Base-by-base conservation (phyloP, 208 protist genomes). In the Leishmania turanica region DNA sequence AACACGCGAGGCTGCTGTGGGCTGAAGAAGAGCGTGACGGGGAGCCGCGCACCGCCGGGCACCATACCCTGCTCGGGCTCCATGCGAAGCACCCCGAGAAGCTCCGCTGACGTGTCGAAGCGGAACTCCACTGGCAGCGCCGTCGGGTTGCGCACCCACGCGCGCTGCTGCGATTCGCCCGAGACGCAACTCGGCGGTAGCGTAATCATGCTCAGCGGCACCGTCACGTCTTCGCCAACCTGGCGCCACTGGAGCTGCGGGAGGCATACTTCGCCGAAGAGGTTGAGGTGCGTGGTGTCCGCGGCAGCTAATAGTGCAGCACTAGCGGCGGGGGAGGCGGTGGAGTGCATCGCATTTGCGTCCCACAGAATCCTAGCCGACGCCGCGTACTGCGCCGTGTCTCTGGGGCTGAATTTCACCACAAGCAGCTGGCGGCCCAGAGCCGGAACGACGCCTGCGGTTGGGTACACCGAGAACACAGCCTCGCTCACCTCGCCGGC, bases 161-260 rank as follows among this genome's bases (percentile, higher is more conserved):
- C 74, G 56, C 47, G 42, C 27, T 88, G 87, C 47, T 75, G 77
- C 34, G 89, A 83, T 71, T 90, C 83, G 9, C 93, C 92, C 1
- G 95, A 95, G 17, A 98, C 84, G 84, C 91, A 97, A 56, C 92
- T 96, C 11, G 93, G 93, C 6, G 82, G 82, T 40, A 98, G 91
- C 66, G 89, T 56, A 75, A 98, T 56, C 78, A 79, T 86, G 51
- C 42, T 72, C 71, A 76, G 86, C 24, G 83, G 79, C 70, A 87
- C 68, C 51, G 80, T 84, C 54, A 92, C 45, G 42, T 80, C 49
- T 75, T 74, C 83, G 66, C 80, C 75, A n/a, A 64, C 75, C 66
- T 79, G 54, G 60, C 76, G 79, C 79, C 75, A 83, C 72, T 82
- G 65, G 45, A 93, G 86, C 51, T 82, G 87, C 53, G 90, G 92